Base-by-base conservation (phyloP, 2,329 filamentous ascomycete species). In the Sporothrix protearum region DNA sequence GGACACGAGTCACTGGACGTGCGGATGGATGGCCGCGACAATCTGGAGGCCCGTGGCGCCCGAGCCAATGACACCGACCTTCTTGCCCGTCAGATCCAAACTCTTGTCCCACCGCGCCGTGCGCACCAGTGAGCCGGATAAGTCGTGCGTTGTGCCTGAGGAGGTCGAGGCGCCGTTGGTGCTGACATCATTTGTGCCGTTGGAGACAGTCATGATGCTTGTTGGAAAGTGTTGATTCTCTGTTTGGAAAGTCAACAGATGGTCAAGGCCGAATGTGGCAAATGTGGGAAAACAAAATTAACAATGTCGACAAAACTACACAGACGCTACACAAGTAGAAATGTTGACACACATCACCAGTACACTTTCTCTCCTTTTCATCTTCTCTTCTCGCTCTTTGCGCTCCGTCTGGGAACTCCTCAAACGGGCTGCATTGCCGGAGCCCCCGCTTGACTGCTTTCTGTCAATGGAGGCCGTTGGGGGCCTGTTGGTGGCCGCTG, bases 31-130 rank as follows among this genome's bases (percentile, higher is more conserved):
- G 42, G 55, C 45, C 1, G 71, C 63, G 7, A 73, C 63, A 25
- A 88, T 80, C 75, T 87, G 86, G 2, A 85, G 82, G 0, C 83
- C 86, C 2, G 84, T 84, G 42, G 85, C 85, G 2, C 86, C 86
- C 42, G 79, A 86, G 10, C 86, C 87, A 68, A 88, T 83, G 19
- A 88, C 76, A 4, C 82, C 82, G 42, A 87, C 83, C 8, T 79
- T 79, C 73, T 85, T 86, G 36, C 78, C 82, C 1, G 76, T 77
- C 4, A 87, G 77, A 12, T 85, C 80, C 3, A 85, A 77, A 25
- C 82, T 81, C 9, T 84, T 78, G 0, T 85, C 82, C 86, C 86
- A 90, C 30, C 81, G 80, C 0, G 87, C 84, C 0, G 85, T 85
- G 76, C 89, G 87, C 67, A 88, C 80, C 1, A 87, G 77, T 9